Base-by-base conservation (phyloP, 2,329 filamentous ascomycete genomes). In the Cladosporium sp. region DNA sequence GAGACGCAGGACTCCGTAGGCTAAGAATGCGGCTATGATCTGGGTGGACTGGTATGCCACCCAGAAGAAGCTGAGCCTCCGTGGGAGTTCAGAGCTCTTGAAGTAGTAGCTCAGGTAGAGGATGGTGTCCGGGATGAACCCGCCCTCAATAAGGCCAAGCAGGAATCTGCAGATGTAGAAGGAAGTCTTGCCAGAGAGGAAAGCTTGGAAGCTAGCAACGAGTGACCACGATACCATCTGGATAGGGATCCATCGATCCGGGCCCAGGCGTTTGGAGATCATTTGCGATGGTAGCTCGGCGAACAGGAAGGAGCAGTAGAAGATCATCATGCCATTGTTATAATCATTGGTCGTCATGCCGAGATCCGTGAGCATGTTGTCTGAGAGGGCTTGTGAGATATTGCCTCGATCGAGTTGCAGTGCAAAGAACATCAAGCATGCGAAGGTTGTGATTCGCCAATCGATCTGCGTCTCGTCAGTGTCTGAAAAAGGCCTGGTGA, bases 241-340 rank as follows among this genome's bases (percentile, higher is more conserved):
- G 60, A 30, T 36, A 9, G 51, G 72, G n/a, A 79, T 75, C 70
- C 76, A 78, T 11, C 74, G 73, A 54, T 77, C 74, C 5, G 77
- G 76, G 0, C 77, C 76, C 11, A 76, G 65, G 51, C 75, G 75
- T 62, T 79, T 80, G 43, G 74, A 77, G 19, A 79, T 72, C 7
- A 72, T 62, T 55, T 71, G 71, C 17, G 70, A 72, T 0, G 72
- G 72, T 22, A 74, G 50, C 58, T 74, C 72, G 6, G 72, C 72
- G 54, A 71, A 65, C 14, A 96, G 90, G 75, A 96, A 96, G 73
- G 90, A 91, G 25, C 84, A 81, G 74, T 89, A 93, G 78, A 95
- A 95, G 11, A 89, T 76, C 0, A 74, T 75, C 28, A 37, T 19
- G 38, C 61, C 67, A 54, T 62, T 70, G 47, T 74, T 74, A 65